phyloP scores from a whole-genome alignment of 1,284 basidiomycete genomes.

The Porogramme epimiltina region DNA sequence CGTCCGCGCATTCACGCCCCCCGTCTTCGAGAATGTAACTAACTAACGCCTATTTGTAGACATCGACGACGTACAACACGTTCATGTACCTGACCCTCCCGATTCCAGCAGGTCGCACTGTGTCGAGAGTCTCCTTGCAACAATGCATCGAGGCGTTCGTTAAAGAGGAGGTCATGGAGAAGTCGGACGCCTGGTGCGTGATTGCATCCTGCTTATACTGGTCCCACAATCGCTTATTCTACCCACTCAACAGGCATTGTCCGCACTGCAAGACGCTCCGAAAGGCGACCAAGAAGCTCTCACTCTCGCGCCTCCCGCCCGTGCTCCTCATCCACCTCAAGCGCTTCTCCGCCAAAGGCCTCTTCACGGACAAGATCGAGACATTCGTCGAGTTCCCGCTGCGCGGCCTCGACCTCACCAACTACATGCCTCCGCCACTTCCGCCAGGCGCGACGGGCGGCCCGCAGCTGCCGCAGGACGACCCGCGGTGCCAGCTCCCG shows the following conservation, averaged over 20 bases:
- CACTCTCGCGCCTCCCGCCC: slow-evolving; percentile 87
- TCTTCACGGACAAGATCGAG: slow-evolving; percentile 95
- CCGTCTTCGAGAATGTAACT: background rate
- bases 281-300: slow-evolving; percentile 84
- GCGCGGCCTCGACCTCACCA: slow-evolving; percentile 83
- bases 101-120: slow-evolving; percentile 68
- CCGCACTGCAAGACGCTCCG: slow-evolving; percentile 89
- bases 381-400: slow-evolving; percentile 90
- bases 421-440: slow-evolving; percentile 86
- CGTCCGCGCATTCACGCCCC: no score
- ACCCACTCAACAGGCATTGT: slow-evolving; percentile 71
- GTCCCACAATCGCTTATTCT: background rate
- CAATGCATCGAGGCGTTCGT: slow-evolving; percentile 92
- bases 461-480: slow-evolving; percentile 51
- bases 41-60: slow-evolving; percentile 48
- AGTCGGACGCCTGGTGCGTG: slow-evolving; percentile 90
- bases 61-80: slow-evolving; percentile 96
- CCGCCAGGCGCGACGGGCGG: slow-evolving; percentile 59
- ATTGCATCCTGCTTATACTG: background rate
- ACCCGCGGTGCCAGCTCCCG: slow-evolving; percentile 79
- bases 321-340: slow-evolving; percentile 96
- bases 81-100: slow-evolving; percentile 97
- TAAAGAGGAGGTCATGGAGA: slow-evolving; percentile 88
- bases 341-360: slow-evolving; percentile 90
- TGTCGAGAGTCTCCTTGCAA: slow-evolving; percentile 72